Evolutionary conservation across 2,329 filamentous ascomycete species (phyloP).

Genomic region (Thyridium curvatum): DNA sequence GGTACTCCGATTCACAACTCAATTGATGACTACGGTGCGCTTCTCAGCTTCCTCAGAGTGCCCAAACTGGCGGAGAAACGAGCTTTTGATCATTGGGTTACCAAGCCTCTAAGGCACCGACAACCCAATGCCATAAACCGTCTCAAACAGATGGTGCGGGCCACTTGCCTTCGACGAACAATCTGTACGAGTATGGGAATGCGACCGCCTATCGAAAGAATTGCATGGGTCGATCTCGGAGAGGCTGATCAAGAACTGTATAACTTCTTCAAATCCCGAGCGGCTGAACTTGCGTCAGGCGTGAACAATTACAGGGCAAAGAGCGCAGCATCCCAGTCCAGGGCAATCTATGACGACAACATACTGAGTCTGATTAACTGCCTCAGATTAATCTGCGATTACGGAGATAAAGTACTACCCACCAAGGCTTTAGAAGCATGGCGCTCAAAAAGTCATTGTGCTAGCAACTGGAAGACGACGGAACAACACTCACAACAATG

Average conservation of each 20-base stretch:
- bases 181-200: slow-evolving; percentile 11
- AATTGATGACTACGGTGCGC: slow-evolving; percentile 29
- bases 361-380: slow-evolving; percentile 16
- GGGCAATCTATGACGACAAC: too few species aligned
- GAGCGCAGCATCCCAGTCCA: too few species aligned
- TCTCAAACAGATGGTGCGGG: slow-evolving; percentile 15
- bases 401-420: slow-evolving; percentile 18
- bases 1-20: slow-evolving; percentile 34
- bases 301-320: too few species aligned
- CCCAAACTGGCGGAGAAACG: slow-evolving; percentile 11
- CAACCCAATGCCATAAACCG: slow-evolving; percentile 8
- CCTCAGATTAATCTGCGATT: slow-evolving; percentile 21
- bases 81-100: slow-evolving; percentile 15
- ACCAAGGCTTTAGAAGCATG: too few species aligned
- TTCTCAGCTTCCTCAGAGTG: slow-evolving; percentile 25
- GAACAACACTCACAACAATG: too few species aligned
- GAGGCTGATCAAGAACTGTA: slow-evolving; percentile 12
- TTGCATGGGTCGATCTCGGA: slow-evolving; percentile 9
- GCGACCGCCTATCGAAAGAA: slow-evolving; percentile 8
- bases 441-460: too few species aligned
- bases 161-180: slow-evolving; percentile 21
- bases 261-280: slow-evolving; percentile 14
- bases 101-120: slow-evolving; percentile 12
- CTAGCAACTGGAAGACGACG: too few species aligned
- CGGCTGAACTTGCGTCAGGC: too few species aligned